Percentiles rank a stretch among this genome's conserved stretches.
Evolutionary conservation across 2,329 filamentous ascomycete genomes (phyloP).

Genomic region (Scedosporium minutisporum): DNA sequence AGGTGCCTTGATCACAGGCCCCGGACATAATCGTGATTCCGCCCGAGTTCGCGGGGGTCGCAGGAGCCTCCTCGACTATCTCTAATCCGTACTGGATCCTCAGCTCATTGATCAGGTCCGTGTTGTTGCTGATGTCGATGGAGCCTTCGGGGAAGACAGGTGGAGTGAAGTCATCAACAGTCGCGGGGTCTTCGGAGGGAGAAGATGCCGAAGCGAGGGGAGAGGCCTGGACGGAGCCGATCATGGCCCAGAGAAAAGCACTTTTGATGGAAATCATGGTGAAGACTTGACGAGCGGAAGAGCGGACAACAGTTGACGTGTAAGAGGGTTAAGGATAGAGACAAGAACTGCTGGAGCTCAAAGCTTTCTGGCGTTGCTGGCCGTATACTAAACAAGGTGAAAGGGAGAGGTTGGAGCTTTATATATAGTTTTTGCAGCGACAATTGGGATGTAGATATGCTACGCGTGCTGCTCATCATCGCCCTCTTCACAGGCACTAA

Average conservation of each 20-base stretch:
- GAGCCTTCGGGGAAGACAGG: neutral
- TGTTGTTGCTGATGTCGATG: neutral
- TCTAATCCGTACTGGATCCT: neutral
- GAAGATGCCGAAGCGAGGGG: neutral
- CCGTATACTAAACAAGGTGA: too few relatives aligned
- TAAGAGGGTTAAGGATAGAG: neutral
- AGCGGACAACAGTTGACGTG: neutral
- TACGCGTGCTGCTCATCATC: too few relatives aligned
- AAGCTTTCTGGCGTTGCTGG: too few relatives aligned
- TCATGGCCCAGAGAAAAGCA: neutral
- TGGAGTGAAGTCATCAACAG: neutral
- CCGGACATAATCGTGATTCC: neutral
- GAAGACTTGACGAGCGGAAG: neutral
- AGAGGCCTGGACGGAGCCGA: neutral
- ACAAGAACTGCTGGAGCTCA: too few relatives aligned
- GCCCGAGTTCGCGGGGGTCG: neutral
- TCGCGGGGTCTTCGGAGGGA: neutral
- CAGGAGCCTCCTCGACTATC: neutral
- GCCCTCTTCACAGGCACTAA: too few relatives aligned
- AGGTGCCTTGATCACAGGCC: conserved; percentile 8
- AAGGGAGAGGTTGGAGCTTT: neutral
- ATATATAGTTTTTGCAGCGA: neutral
- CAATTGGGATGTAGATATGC: too few relatives aligned
- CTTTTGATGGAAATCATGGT: neutral
- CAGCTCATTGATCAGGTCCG: neutral